Percentiles rank a stretch among this genome's conserved stretches.
Evolutionary conservation across 2,329 filamentous ascomycete species (phyloP).

Genomic region (Paecilomyces sp.): DNA sequence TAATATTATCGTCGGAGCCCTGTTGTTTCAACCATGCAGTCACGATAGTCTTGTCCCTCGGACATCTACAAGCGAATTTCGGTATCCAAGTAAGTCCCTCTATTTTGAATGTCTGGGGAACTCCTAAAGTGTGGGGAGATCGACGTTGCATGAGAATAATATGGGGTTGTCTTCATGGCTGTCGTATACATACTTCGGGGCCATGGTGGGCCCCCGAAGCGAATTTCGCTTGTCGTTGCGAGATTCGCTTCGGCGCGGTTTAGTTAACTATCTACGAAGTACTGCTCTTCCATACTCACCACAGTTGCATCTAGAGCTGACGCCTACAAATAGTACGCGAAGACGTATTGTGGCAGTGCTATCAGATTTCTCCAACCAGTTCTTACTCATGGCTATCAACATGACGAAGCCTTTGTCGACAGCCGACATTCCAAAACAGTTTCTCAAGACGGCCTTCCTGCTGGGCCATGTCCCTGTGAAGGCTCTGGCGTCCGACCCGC

Average conservation of each 20-base stretch:
- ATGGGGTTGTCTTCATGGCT: neutral
- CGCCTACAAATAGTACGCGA: neutral
- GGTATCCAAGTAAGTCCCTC: neutral
- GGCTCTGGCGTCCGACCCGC: conserved; percentile 15
- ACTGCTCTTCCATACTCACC: too few relatives aligned
- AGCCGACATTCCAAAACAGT: conserved; percentile 7
- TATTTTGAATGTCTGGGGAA: neutral
- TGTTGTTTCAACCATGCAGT: neutral
- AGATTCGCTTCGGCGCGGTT: neutral
- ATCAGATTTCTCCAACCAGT: neutral
- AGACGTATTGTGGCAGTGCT: neutral
- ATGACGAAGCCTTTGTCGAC: neutral
- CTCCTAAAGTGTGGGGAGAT: neutral
- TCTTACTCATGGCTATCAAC: neutral
- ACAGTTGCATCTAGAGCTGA: neutral
- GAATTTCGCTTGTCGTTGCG: neutral
- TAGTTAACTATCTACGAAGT: too few relatives aligned
- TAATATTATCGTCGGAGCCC: neutral
- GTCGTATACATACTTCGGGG: neutral
- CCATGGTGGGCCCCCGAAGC: neutral
- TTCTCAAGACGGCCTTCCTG: conserved; percentile 18
- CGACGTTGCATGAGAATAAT: neutral
- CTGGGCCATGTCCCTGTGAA: conserved; percentile 15
- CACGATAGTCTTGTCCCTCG: neutral
- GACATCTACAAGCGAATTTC: neutral